A percentile compares a stretch with the other conserved stretches of the same genome.
phyloP scores from a whole-genome alignment of 345 rosid genomes.

The Syzygium aqueum region DNA sequence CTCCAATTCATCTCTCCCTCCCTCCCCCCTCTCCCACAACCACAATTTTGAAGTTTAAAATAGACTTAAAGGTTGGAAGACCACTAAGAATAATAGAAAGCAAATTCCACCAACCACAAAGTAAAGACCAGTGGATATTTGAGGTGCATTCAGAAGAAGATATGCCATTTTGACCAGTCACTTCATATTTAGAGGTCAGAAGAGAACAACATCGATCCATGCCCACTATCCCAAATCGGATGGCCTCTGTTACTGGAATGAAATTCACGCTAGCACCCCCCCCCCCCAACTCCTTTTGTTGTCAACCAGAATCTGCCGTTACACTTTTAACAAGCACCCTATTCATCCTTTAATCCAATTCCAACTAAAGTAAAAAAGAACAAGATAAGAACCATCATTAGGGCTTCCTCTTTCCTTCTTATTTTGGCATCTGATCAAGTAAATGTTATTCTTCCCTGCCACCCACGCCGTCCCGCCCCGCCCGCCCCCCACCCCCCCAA shows the following conservation, averaged over 20 bases:
- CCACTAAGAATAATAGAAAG: background rate
- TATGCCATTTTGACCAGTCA: background rate
- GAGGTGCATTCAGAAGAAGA: background rate
- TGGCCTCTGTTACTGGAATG: background rate
- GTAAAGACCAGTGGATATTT: background rate
- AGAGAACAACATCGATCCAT: background rate
- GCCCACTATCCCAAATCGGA: background rate
- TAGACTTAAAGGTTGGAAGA: background rate
- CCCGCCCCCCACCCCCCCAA: background rate
- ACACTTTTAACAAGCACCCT: background rate
- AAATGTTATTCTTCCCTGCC: background rate
- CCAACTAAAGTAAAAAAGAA: background rate
- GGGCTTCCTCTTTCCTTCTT: background rate
- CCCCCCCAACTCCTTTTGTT: background rate
- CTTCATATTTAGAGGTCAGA: background rate
- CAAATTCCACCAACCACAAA: background rate
- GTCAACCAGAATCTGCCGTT: background rate
- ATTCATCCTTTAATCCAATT: background rate
- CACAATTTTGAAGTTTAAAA: background rate
- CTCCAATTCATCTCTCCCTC: background rate
- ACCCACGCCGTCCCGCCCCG: too few relatives aligned
- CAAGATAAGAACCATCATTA: background rate
- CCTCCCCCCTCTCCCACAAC: background rate
- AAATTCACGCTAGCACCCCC: background rate
- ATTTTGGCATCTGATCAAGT: background rate